A percentile compares a stretch with the other conserved stretches of the same genome.
Evolutionary conservation across 805 yeast species (phyloP).

Genomic region (Pichia phayaonensis): DNA sequence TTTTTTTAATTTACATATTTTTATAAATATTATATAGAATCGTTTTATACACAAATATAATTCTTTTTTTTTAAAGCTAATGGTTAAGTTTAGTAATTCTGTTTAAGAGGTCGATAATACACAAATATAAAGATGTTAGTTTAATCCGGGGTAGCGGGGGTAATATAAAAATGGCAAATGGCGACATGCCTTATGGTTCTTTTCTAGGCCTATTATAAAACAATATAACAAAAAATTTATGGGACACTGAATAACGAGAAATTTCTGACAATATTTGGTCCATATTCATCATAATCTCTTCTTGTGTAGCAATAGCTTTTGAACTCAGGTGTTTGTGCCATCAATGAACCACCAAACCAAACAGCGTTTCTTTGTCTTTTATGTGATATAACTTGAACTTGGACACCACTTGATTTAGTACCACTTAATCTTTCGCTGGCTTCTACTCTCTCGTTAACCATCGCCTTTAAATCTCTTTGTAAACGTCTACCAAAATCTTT

Average conservation of each 20-base stretch:
- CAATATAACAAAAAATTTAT: constrained; percentile 26
- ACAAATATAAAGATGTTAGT: not conserved
- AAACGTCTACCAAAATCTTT: constrained; percentile 96
- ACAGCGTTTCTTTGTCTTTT: constrained; percentile 98
- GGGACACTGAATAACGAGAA: constrained; percentile 91
- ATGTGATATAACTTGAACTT: constrained; percentile 94
- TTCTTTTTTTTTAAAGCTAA: not conserved
- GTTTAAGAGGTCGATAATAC: not conserved
- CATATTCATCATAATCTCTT: constrained; percentile 94
- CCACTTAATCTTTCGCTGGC: constrained; percentile 71
- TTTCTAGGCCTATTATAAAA: not conserved
- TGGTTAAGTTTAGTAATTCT: not conserved
- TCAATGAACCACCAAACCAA: constrained; percentile 97
- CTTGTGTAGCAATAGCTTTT: constrained; percentile 95
- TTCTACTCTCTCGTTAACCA: constrained; percentile 85
- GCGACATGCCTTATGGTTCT: not conserved
- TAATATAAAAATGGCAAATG: not conserved
- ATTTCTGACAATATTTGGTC: constrained; percentile 96
- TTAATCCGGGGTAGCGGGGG: not conserved
- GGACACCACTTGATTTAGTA: constrained; percentile 84
- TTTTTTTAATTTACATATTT: too few species aligned
- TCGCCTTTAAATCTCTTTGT: constrained; percentile 83
- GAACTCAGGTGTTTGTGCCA: constrained; percentile 97
- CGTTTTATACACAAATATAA: not conserved
- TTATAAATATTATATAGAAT: not conserved